Evolutionary conservation across 306 rosid species (phyloP).

Genomic region (Benincasa hispida): DNA sequence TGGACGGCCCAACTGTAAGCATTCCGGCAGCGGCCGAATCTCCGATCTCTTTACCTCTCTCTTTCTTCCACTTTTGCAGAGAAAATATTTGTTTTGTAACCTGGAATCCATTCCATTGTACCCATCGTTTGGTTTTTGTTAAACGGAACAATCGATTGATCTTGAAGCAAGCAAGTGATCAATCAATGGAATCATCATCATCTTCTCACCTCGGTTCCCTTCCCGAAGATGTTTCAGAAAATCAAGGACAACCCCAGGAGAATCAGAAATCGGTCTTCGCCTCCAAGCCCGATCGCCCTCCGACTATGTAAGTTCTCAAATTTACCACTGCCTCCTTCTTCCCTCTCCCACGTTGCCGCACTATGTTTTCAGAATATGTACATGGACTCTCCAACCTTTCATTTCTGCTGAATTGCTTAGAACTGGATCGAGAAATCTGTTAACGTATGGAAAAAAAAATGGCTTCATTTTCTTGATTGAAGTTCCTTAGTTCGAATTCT

Average conservation of each 20-base stretch:
- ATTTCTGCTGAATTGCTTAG: background rate
- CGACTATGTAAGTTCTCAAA: slow-evolving; percentile 40
- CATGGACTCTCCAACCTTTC: background rate
- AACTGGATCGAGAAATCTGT: background rate
- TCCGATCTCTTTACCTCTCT: background rate
- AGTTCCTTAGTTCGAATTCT: background rate
- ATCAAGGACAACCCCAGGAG: slow-evolving; percentile 13
- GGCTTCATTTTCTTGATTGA: background rate
- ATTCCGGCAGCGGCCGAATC: background rate
- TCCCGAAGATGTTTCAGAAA: slow-evolving; percentile 39
- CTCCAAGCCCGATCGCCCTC: slow-evolving; percentile 63
- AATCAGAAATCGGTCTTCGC: slow-evolving; percentile 40
- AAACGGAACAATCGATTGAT: background rate
- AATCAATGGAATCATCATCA: slow-evolving; percentile 6
- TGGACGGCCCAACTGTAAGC: background rate
- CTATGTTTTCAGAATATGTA: background rate
- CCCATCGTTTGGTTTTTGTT: background rate
- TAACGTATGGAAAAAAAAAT: background rate
- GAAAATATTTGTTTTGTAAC: background rate
- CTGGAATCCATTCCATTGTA: background rate
- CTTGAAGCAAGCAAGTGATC: background rate
- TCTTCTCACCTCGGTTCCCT: slow-evolving; percentile 49
- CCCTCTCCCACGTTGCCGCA: background rate
- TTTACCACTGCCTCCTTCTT: background rate
- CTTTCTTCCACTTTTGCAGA: background rate